Evolutionary conservation across 495 filamentous ascomycete species (phyloP), one percentile per base, ranked within the genome.

Genomic region (Lepraria neglecta): DNA sequence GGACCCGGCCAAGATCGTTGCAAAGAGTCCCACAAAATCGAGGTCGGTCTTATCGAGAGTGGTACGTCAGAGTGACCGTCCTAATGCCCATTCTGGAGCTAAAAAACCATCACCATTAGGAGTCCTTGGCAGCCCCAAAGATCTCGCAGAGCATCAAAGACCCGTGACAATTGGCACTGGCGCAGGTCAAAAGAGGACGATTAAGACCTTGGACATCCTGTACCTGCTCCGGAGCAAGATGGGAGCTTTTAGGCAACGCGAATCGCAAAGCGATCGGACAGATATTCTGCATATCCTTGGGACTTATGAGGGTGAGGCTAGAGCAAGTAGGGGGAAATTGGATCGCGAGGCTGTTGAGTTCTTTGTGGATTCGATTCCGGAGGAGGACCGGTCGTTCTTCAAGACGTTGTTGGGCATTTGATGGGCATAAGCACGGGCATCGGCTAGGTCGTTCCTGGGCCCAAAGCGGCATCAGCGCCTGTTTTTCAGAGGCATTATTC

Each of bases 41-140:
- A 54, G 31, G 31, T 54, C 30, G 31, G 35, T 17, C 51, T 54
- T 33, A 54, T 54, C 31, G 51, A 54, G 31, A 54, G 30, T 35
- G 51, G 51, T 54, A 54, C 19, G 51, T 33, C 30, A 19, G 17
- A 31, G n/a, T 1, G 2, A 6, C 17, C 15, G 15, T 35, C 51
- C 17, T 4, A 31, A 19, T 51, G 6, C 30, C 47, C 24, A 30
- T 17, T 17, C 28, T 24, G 17, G 12, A 21, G 19, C n/a, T 35
- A 38, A 54, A 6, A 33, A 38, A 11, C 7, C 6, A 21, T n/a
- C 28, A 7, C 51, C 35, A 10, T 38, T 12, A 54, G 51, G 51
- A n/a, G 31, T 54, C 51, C 51, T 54, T 19, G 51, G 51, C 51
- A 54, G 51, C 51, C 51, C 51, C 28, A 33, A 30, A 30, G 51